Conservation (phyloP, 2,329 filamentous ascomycete species). For the Paecilomyces niveus region DNA sequence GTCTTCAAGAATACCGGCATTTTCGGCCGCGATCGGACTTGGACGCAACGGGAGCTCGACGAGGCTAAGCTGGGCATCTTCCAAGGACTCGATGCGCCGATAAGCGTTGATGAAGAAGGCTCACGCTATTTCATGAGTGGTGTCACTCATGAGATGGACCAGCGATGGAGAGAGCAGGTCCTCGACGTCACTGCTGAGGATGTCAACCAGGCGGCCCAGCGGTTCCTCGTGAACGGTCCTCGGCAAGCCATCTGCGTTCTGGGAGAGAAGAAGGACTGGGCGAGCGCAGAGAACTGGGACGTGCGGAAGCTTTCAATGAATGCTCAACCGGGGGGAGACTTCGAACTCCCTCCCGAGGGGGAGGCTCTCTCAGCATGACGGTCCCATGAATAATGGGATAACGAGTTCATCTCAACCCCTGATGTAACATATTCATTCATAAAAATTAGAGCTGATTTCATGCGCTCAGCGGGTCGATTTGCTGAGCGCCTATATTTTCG, state of each 20-base stretch:
- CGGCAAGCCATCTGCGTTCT: conserved; percentile 63
- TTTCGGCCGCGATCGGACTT: conserved; percentile 75
- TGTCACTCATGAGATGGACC: conserved; percentile 82
- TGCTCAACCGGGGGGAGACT: conserved; percentile 33
- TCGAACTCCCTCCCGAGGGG: conserved; percentile 12
- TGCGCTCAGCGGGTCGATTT: neutral
- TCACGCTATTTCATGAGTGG: conserved; percentile 79
- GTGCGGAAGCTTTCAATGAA: conserved; percentile 65
- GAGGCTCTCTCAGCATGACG: conserved; percentile 19
- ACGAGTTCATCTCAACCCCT: neutral
- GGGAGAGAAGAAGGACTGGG: conserved; percentile 76
- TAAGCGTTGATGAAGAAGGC: conserved; percentile 79
- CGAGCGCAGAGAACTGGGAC: conserved; percentile 61
- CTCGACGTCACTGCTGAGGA: conserved; percentile 78
- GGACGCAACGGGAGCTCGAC: conserved; percentile 79
- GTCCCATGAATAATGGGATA: neutral
- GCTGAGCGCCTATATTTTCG: neutral
- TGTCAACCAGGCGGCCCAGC: conserved; percentile 72
- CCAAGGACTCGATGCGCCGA: conserved; percentile 82
- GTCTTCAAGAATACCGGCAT: conserved; percentile 77
- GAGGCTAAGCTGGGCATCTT: conserved; percentile 96
- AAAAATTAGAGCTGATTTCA: neutral
- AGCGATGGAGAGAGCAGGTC: conserved; percentile 72
- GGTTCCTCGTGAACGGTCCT: conserved; percentile 65
- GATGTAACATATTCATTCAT: neutral